phyloP scores from a whole-genome alignment of 176 grass and related monocot genomes.

The Carex pumila region DNA sequence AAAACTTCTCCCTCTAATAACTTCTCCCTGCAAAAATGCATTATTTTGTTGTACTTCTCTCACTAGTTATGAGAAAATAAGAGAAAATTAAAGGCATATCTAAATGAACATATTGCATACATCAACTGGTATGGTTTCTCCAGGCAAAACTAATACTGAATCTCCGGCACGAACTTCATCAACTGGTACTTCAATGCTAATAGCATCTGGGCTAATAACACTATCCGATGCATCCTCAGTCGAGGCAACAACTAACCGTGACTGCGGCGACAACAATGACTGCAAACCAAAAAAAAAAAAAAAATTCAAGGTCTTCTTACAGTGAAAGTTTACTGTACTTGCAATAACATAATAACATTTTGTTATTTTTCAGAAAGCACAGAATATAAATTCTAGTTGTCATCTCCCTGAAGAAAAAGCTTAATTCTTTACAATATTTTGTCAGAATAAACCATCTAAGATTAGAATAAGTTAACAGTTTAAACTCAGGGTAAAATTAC shows the following conservation, averaged over 20 bases:
- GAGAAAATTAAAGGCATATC: conserved; percentile 14
- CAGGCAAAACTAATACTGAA: conserved; percentile 77
- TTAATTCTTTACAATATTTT: neutral
- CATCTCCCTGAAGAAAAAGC: neutral
- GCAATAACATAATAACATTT: neutral
- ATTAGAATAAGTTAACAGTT: neutral
- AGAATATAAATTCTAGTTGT: neutral
- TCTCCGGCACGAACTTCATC: conserved; percentile 97
- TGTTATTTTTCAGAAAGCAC: neutral
- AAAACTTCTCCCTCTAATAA: conserved; percentile 72
- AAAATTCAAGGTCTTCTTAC: neutral
- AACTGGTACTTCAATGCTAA: conserved; percentile 78
- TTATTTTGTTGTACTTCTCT: neutral
- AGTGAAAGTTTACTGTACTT: neutral
- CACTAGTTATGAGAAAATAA: neutral
- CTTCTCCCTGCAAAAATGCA: conserved; percentile 52
- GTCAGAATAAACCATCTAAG: neutral
- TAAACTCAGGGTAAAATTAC: neutral
- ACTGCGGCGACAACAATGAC: conserved; percentile 86
- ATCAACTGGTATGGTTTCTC: conserved; percentile 95
- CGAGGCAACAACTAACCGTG: conserved; percentile 64
- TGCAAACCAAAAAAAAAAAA: conserved; percentile 31
- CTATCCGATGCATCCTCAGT: conserved; percentile 43
- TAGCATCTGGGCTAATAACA: conserved; percentile 61
- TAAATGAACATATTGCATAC: conserved; percentile 38